Evolutionary conservation across 1,139 yeast genomes (phyloP).

Genomic region (Nakaseomyces sp.): DNA sequence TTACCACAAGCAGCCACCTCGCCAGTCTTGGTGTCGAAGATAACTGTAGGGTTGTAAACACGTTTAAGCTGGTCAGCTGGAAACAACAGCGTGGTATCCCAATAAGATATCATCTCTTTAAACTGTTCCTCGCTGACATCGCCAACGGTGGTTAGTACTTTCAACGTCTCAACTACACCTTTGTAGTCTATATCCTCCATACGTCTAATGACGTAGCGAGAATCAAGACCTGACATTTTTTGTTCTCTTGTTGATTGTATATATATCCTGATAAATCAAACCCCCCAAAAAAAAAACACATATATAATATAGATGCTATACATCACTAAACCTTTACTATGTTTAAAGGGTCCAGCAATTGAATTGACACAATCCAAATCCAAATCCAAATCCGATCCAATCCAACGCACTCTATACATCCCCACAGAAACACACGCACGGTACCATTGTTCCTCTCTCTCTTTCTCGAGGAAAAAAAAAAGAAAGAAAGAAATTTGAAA

Average conservation of each 20-base stretch:
- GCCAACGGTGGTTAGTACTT: slow-evolving; percentile 59
- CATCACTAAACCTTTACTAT: no score
- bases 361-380: no score
- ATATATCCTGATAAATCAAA: no score
- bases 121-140: slow-evolving; percentile 40
- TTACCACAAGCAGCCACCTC: slow-evolving; percentile 42
- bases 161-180: slow-evolving; percentile 44
- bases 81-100: slow-evolving; percentile 35
- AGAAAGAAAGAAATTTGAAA: neutral
- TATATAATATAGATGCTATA: no score
- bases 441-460: no score
- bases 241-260: no score
- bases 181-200: slow-evolving; percentile 39
- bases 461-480: neutral
- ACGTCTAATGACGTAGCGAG: slow-evolving; percentile 42
- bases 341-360: neutral
- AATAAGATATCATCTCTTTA: slow-evolving; percentile 37
- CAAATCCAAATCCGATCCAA: no score
- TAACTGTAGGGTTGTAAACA: slow-evolving; percentile 54
- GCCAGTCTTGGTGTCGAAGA: slow-evolving; percentile 36
- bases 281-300: no score
- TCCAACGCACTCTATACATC: no score
- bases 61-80: slow-evolving; percentile 26
- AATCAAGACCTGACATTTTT: slow-evolving; percentile 7
- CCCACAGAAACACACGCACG: no score